Conservation (phyloP, 768 basidiomycete genomes). For the Mycena belliarum region DNA sequence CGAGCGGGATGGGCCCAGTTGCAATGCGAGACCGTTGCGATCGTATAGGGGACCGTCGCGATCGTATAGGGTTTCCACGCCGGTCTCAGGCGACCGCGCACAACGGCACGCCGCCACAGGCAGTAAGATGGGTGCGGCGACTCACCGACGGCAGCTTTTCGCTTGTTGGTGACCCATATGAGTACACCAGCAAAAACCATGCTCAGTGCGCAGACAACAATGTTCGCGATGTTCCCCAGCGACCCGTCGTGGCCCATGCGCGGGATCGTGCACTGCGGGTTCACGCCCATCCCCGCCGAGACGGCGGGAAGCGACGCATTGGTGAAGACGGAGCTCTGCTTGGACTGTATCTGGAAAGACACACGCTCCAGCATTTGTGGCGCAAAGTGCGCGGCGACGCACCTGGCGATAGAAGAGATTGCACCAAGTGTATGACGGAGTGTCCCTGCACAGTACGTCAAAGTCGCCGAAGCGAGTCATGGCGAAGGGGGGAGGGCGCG, state of each 20-base stretch:
- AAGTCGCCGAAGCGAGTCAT: constrained; percentile 77
- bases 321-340: constrained; percentile 32
- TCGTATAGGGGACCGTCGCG: too few species aligned
- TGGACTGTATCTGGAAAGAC: constrained; percentile 39
- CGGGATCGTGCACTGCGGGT: constrained; percentile 78
- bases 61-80: too few species aligned
- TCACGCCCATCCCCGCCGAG: constrained; percentile 79
- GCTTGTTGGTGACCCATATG: constrained; percentile 54
- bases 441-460: constrained; percentile 60
- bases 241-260: constrained; percentile 57
- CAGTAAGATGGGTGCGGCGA: constrained; percentile 19
- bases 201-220: constrained; percentile 77
- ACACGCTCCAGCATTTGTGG: constrained; percentile 14
- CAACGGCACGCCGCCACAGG: too few species aligned
- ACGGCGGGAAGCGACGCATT: constrained; percentile 42
- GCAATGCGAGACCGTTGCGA: too few species aligned
- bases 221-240: constrained; percentile 85
- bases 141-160: constrained; percentile 89
- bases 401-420: constrained; percentile 94
- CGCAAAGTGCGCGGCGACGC: constrained; percentile 23
- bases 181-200: constrained; percentile 61
- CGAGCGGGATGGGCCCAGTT: too few species aligned
- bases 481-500: not conserved
- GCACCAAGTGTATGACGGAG: constrained; percentile 88
- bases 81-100: too few species aligned